Evolutionary conservation across 768 basidiomycete species (phyloP).

Genomic region (Lactarius pseudohatsudake): DNA sequence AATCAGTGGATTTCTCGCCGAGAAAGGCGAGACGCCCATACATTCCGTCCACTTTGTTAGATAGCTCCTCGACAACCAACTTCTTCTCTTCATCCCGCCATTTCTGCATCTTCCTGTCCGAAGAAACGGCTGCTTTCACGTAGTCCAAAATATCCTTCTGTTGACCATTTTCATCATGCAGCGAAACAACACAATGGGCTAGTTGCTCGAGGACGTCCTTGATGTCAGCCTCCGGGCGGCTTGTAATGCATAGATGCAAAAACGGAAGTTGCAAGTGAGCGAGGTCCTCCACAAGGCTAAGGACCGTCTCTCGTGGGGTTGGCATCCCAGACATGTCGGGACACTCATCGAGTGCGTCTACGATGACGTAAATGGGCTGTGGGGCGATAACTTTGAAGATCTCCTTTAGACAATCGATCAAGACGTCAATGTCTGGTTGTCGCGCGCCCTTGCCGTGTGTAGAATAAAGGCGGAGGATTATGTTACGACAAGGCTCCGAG

Average conservation of each 20-base stretch:
- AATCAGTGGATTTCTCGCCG: too few relatives aligned
- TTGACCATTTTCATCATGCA: background rate
- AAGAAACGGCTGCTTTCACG: background rate
- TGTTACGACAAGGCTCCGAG: background rate
- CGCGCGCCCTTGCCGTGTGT: background rate
- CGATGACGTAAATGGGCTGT: too few relatives aligned
- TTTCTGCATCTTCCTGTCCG: background rate
- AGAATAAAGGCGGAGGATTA: background rate
- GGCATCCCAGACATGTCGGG: background rate
- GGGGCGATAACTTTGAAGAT: background rate
- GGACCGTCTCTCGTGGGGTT: background rate
- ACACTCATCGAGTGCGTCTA: too few relatives aligned
- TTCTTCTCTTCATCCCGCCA: background rate
- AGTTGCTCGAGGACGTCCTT: background rate
- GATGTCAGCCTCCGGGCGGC: background rate
- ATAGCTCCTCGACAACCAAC: background rate
- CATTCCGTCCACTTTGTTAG: background rate
- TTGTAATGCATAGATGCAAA: background rate
- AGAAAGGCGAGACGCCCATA: too few relatives aligned
- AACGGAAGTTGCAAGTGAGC: too few relatives aligned
- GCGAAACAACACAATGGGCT: background rate
- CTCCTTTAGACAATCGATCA: too few relatives aligned
- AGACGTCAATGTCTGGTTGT: background rate
- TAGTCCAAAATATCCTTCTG: background rate
- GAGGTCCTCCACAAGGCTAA: background rate